Conservation (phyloP, 2,329 filamentous ascomycete species). For the Ophidiomyces ophidiicola region DNA sequence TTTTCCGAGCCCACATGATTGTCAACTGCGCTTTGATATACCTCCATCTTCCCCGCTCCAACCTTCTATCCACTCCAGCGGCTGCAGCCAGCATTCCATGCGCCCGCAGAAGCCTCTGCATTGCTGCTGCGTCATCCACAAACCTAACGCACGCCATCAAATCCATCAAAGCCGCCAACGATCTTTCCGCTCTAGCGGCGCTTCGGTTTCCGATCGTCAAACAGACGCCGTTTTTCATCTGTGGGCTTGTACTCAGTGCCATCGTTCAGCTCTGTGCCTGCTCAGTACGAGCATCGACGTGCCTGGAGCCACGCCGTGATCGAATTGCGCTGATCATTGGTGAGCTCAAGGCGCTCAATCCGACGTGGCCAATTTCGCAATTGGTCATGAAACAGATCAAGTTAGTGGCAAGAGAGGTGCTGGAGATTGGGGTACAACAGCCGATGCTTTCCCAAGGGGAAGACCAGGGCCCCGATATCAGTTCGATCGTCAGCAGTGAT, state of each 20-base stretch:
- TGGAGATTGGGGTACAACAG: constrained; percentile 32
- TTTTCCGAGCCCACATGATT: constrained; percentile 85
- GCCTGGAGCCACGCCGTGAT: constrained; percentile 49
- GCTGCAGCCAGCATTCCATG: constrained; percentile 39
- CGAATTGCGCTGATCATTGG: constrained; percentile 68
- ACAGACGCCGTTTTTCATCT: constrained; percentile 76
- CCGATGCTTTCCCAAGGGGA: constrained; percentile 7
- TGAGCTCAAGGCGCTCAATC: constrained; percentile 55
- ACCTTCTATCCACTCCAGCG: constrained; percentile 47
- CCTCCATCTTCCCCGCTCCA: constrained; percentile 67
- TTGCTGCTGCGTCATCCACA: constrained; percentile 31
- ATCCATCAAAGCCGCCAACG: constrained; percentile 64
- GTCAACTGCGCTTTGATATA: constrained; percentile 52
- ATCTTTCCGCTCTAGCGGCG: constrained; percentile 64
- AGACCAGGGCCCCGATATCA: constrained; percentile 15
- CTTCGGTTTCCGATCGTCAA: constrained; percentile 46
- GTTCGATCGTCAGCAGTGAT: constrained; percentile 15
- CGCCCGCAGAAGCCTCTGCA: constrained; percentile 29
- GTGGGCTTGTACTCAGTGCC: constrained; percentile 63
- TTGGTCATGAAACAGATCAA: constrained; percentile 61
- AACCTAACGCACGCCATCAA: constrained; percentile 57
- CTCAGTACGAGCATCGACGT: constrained; percentile 46
- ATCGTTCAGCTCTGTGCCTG: constrained; percentile 75
- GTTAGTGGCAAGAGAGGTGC: constrained; percentile 65
- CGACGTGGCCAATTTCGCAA: constrained; percentile 60